Base-by-base conservation (phyloP, 1,139 yeast genomes). In the Yamadazyma membranifaciens region DNA sequence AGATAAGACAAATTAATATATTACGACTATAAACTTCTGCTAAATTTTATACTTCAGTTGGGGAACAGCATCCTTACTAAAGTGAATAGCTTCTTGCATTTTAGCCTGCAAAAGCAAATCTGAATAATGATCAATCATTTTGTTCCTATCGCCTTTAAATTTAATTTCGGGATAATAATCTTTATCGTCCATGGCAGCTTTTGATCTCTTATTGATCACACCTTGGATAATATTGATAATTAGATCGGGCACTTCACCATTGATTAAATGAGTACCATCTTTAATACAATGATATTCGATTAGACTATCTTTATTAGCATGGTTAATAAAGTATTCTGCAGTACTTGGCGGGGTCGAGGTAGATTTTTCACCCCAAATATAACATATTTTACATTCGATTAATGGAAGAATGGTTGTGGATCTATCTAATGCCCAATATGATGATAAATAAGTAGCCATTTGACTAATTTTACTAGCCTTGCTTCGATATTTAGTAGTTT, bases 161-260 rank as follows among this genome's bases (percentile, higher is more conserved):
- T 41, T 45, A 13, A 54, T 45, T 39, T 66, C 70, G 0, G 71
- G 69, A 24, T 50, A 48, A 4, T 42, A 37, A 22, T 40, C 42
- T 30, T 44, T 36, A 25, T 48, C 48, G 38, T 46, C 50, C 12
- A 42, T 36, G 16, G 56, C 59, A 13, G 50, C 45, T 3, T 35
- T 30, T 16, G 49, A 47, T 43, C 64, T 50, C 30, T 51, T 47
- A 7, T 41, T 38, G 9, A 51, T 41, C 11, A 52, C 42, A 3
- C 52, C 48, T 2, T 32, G 31, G 14, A 67, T 51, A 3, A 57
- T 42, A 1, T 48, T 50, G 22, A 76, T 51, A 2, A 68, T 57
- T 12, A 61, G 73, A 39, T 79, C 81, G 1, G 86, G 87, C 37
- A 51, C 51, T 49, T 81, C 86, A 24, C 73, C 73, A 42, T 73